Conservation (phyloP, 805 yeast genomes). For the Saturnispora ahearnii region DNA sequence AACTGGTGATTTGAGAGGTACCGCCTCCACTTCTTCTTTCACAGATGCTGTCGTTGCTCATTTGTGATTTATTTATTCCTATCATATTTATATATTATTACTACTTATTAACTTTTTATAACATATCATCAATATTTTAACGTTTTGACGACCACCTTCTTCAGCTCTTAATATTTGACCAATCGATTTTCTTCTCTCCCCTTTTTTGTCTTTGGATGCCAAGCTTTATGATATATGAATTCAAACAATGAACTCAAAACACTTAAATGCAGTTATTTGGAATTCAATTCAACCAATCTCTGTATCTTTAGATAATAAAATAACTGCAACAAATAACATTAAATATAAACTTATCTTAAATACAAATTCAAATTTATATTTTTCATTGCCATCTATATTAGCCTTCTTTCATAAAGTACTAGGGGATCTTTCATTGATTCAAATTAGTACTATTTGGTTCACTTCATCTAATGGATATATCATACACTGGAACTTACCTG, state of each 20-base stretch:
- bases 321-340: background rate
- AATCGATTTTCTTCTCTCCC: background rate
- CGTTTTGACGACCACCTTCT: background rate
- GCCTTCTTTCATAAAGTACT: background rate
- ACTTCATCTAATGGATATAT: background rate
- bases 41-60: conserved; percentile 83
- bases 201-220: background rate
- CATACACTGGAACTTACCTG: conserved; percentile 67
- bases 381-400: background rate
- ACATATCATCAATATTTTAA: conserved; percentile 2
- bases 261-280: background rate
- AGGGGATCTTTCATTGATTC: background rate
- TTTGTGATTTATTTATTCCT: conserved; percentile 34
- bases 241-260: background rate
- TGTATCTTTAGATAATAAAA: background rate
- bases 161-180: background rate
- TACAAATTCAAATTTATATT: background rate
- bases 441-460: conserved; percentile 1
- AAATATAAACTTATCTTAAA: background rate
- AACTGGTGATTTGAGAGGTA: conserved; percentile 93
- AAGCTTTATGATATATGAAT: background rate
- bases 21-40: conserved; percentile 81
- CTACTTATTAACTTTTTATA: background rate
- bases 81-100: background rate
- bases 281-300: background rate